These are phyloP conservation scores for Panaeolus papilionaceus DNA, from an alignment of 768 basidiomycete species.

Conservation along the genomic window DNA sequence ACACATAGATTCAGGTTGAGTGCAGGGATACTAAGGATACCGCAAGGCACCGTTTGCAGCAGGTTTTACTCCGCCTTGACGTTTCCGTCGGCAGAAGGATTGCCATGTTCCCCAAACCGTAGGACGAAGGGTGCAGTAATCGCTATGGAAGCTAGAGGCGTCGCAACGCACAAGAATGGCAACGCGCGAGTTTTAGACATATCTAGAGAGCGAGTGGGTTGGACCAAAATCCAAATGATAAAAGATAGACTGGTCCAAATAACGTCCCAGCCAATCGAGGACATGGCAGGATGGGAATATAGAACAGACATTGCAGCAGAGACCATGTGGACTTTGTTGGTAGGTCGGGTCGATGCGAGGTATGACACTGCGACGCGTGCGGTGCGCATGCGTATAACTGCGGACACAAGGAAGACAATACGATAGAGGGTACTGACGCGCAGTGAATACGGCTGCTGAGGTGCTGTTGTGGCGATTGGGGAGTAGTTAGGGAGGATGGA, in stretches of 20 bases:
- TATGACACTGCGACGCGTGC: constrained; percentile 31
- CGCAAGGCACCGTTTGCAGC: constrained; percentile 1
- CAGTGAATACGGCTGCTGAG: constrained; percentile 24
- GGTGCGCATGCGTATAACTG: constrained; percentile 43
- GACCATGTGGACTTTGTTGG: constrained; percentile 30
- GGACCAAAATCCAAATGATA: constrained; percentile 38
- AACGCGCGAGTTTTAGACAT: constrained; percentile 24
- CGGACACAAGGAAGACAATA: constrained; percentile 38
- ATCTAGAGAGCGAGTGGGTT: constrained; percentile 5
- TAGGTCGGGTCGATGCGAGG: constrained; percentile 24
- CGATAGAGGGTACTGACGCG: constrained; percentile 40
- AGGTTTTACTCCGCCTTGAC: neutral
- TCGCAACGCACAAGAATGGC: constrained; percentile 32
- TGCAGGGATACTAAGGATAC: neutral
- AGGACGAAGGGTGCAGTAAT: constrained; percentile 35
- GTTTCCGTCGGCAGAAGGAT: constrained; percentile 16
- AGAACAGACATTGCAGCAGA: constrained; percentile 42
- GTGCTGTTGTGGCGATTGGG: constrained; percentile 6
- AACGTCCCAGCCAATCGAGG: constrained; percentile 70
- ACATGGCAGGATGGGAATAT: constrained; percentile 63
- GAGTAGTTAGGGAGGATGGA: constrained; percentile 48
- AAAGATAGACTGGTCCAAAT: constrained; percentile 59
- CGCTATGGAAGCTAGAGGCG: constrained; percentile 32
- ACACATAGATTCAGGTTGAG: neutral
- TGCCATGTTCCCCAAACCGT: constrained; percentile 14